Evolutionary conservation across 352 stramenopile genomes (phyloP), one percentile per base, ranked within the genome.

Genomic region (Pythium pyrilobum): DNA sequence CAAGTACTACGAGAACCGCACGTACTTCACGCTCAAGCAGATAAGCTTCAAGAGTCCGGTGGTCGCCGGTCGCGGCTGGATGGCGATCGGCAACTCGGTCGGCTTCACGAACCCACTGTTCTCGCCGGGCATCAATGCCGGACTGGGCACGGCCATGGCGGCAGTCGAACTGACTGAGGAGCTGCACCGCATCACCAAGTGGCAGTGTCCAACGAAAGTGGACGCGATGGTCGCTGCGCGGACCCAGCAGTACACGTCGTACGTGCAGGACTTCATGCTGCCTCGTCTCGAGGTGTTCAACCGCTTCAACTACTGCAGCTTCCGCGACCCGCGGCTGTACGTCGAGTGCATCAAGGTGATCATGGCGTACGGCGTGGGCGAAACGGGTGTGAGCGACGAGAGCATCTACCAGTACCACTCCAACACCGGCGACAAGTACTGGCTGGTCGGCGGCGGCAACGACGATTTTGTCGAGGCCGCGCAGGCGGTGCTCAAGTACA

Each of bases 21-120:
- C 47, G 47, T 55, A 29, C 34, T 45, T 55, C 18, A 12, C 18
- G 13, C 47, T 23, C 47, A 55, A 55, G 34, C 47, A 55, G 13
- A 5, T 55, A 24, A 45, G 34, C 36, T 55, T 55, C 25, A 27
- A 28, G 12, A 33, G 24, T 2, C 34, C 47, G 1, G 47, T 55
- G 13, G 47, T 55, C 11, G 47, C 47, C 25, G 47, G 47, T 23
- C n/a, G 3, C 15, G 46, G 46, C 18, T 55, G 34, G 47, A 46
- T 55, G 21, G 47, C 47, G 2, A 24, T 55, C 7, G 47, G 47
- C 36, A 55, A 55, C 47, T 33, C 47, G 27, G 46, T 36, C 16
- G 47, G 47, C 6, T 55, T 55, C 20, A 55, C 47, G 16, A 55
- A 55, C 37, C 47, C 47, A 13, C 25, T 55, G 4, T 37, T 55